Evolutionary conservation across 1,139 yeast genomes (phyloP).

Genomic region (Pichia sp.): DNA sequence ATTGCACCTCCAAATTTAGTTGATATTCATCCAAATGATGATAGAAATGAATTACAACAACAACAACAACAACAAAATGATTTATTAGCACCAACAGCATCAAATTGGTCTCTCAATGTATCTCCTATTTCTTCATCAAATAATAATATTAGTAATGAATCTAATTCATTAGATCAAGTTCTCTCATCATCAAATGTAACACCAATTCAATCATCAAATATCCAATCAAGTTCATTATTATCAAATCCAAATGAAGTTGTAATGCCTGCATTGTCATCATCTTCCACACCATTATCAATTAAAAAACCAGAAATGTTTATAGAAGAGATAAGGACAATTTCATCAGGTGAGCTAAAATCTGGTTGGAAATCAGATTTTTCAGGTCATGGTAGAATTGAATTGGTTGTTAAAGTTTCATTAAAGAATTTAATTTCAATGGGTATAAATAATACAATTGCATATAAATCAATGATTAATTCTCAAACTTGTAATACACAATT

Average conservation of each 20-base stretch:
- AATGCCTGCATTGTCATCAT: too few relatives aligned
- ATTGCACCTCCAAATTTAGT: constrained; percentile 1
- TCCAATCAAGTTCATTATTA: too few relatives aligned
- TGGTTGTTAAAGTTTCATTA: constrained; percentile 63
- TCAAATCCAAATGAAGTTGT: constrained; percentile 17
- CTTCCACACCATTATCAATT: constrained; percentile 4
- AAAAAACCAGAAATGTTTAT: constrained; percentile 43
- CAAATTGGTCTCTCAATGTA: constrained; percentile 24
- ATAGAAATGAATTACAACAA: background rate
- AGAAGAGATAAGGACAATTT: constrained; percentile 68
- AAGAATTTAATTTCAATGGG: constrained; percentile 52
- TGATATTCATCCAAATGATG: constrained; percentile 7
- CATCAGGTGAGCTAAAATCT: constrained; percentile 71
- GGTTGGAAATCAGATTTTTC: constrained; percentile 96
- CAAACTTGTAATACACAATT: constrained; percentile 28
- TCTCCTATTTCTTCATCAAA: background rate
- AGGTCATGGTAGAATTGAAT: constrained; percentile 68
- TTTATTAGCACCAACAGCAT: constrained; percentile 22
- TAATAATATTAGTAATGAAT: background rate
- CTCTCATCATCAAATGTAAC: constrained; percentile 10
- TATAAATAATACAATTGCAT: too few relatives aligned
- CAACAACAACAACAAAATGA: too few relatives aligned
- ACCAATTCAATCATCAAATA: background rate
- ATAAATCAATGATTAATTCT: too few relatives aligned
- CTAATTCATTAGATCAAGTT: constrained; percentile 10